A percentile compares a stretch with the other conserved stretches of the same genome.
Evolutionary conservation across 345 rosid species (phyloP).

Genomic region (Rhizophora apiculata): DNA sequence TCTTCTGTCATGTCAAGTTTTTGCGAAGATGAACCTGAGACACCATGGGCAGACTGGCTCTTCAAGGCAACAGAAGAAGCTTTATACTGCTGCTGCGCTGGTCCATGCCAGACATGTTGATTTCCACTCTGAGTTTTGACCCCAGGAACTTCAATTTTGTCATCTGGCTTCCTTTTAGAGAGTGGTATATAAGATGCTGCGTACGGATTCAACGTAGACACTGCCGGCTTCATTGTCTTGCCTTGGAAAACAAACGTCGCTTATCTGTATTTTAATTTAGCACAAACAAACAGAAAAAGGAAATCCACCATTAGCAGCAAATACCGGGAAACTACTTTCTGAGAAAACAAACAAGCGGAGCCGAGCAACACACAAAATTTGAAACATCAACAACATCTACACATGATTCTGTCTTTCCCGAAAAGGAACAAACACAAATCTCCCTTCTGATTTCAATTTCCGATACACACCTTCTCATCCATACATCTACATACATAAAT

Average conservation of each 20-base stretch:
- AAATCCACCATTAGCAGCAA: background rate
- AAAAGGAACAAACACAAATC: too few relatives aligned
- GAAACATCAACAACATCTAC: too few relatives aligned
- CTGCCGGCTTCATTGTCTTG: conserved; percentile 55
- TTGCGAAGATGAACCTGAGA: conserved; percentile 33
- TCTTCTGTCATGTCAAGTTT: conserved; percentile 34
- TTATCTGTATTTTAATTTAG: too few relatives aligned
- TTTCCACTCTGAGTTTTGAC: conserved; percentile 21
- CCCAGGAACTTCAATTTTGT: conserved; percentile 16
- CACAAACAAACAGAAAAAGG: background rate
- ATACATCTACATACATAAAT: too few relatives aligned
- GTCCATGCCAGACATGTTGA: conserved; percentile 30
- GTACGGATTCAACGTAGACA: conserved; percentile 67
- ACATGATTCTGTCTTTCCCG: too few relatives aligned
- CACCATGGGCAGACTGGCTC: conserved; percentile 30
- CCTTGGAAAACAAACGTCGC: background rate
- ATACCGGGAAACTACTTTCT: background rate
- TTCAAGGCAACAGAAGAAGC: conserved; percentile 26
- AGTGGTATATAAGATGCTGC: conserved; percentile 77
- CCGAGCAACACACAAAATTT: too few relatives aligned
- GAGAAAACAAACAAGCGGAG: too few relatives aligned
- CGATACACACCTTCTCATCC: too few relatives aligned
- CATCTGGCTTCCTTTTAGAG: conserved; percentile 47
- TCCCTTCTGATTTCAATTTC: too few relatives aligned
- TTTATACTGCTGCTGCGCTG: conserved; percentile 26